Evolutionary conservation across 768 basidiomycete genomes (phyloP).

Genomic region (Hypholoma sublateritium): DNA sequence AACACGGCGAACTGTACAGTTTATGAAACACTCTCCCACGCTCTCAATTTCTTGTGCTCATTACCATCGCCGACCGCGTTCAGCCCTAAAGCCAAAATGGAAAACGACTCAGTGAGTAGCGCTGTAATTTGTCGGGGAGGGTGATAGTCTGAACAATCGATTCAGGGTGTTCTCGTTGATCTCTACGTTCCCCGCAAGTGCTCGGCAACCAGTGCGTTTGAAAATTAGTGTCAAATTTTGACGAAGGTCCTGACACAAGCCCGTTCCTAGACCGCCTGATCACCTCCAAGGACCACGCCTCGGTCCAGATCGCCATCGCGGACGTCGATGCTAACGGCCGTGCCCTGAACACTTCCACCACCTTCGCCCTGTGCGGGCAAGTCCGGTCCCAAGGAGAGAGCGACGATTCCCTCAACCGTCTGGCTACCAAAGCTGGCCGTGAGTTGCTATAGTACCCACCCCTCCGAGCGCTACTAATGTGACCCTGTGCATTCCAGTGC

Average conservation of each 20-base stretch:
- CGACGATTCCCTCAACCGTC: constrained; percentile 94
- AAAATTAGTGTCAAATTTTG: constrained; percentile 1
- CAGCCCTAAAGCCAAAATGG: constrained; percentile 54
- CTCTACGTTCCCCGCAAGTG: constrained; percentile 99
- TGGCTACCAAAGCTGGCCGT: constrained; percentile 95
- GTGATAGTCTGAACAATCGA: constrained; percentile 5
- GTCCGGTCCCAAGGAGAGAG: constrained; percentile 95
- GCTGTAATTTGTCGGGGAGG: constrained; percentile 4
- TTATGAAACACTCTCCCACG: constrained; percentile 37
- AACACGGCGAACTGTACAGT: constrained; percentile 15
- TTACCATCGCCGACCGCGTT: constrained; percentile 20
- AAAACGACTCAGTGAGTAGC: constrained; percentile 82
- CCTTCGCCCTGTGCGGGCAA: constrained; percentile 92
- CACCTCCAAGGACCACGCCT: constrained; percentile 98
- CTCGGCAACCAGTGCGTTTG: constrained; percentile 88
- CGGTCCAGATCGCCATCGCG: constrained; percentile 92
- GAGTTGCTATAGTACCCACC: constrained; percentile 36
- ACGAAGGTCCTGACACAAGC: not conserved
- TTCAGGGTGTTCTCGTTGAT: constrained; percentile 95
- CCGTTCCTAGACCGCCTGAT: constrained; percentile 82
- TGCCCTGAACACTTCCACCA: constrained; percentile 76
- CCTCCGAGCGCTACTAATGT: constrained; percentile 2
- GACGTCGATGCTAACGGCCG: constrained; percentile 92
- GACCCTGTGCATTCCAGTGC: constrained; percentile 51
- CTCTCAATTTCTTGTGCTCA: constrained; percentile 20